Conservation (phyloP, 176 grass and related monocot species). For the Phragmites australis region DNA sequence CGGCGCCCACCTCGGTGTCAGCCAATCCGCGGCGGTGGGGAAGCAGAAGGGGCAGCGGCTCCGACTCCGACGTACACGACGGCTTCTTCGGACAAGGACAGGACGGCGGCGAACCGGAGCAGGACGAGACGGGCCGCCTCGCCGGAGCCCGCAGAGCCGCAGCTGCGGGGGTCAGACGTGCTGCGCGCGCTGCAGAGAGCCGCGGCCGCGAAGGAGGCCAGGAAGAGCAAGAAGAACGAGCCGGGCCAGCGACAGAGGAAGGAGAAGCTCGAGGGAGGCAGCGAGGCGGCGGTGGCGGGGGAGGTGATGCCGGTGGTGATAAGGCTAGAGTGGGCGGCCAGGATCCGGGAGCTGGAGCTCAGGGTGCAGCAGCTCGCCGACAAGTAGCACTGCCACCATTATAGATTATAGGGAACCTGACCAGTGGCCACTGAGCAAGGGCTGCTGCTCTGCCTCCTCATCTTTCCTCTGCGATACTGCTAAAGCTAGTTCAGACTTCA, state of each 20-base stretch:
- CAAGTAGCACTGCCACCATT: conserved; percentile 20
- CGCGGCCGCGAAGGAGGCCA: conserved; percentile 48
- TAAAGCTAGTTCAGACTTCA: not conserved
- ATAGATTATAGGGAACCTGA: not conserved
- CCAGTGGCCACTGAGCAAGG: not conserved
- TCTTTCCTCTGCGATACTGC: not conserved
- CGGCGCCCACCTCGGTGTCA: not conserved
- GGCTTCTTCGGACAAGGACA: conserved; percentile 31
- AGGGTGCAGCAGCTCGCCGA: conserved; percentile 40
- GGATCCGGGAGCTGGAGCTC: conserved; percentile 53
- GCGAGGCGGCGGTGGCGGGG: not conserved
- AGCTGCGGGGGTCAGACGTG: conserved; percentile 52
- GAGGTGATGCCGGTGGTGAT: conserved; percentile 49
- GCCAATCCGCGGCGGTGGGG: conserved; percentile 15
- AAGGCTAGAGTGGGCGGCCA: conserved; percentile 45
- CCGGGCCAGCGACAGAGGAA: conserved; percentile 5
- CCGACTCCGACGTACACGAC: conserved; percentile 35
- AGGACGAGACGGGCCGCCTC: not conserved
- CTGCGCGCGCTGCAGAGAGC: conserved; percentile 55
- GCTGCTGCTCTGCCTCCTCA: not conserved
- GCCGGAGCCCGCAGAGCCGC: not conserved
- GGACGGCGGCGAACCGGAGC: not conserved
- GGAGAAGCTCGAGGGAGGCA: not conserved
- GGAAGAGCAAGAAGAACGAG: conserved; percentile 21
- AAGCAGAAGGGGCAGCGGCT: not conserved